Conservation (phyloP, 148 eudicot genomes). For the Gaultheria prostrata region DNA sequence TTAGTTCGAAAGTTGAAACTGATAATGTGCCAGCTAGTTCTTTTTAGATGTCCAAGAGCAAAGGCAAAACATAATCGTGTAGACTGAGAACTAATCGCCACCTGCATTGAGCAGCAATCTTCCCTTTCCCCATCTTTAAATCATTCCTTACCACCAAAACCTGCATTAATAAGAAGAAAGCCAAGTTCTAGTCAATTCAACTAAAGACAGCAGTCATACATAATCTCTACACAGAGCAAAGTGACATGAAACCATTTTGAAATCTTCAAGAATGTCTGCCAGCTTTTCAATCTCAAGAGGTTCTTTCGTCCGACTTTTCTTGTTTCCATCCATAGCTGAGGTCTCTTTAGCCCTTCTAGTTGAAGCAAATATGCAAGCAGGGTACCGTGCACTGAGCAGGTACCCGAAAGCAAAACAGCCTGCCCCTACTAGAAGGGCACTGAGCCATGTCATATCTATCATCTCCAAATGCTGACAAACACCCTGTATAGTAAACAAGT, state of each 20-base stretch:
- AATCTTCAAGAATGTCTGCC: slow-evolving; percentile 88
- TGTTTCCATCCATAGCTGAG: slow-evolving; percentile 31
- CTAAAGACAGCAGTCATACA: neutral
- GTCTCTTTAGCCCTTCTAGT: slow-evolving; percentile 26
- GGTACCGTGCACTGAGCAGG: slow-evolving; percentile 50
- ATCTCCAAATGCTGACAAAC: slow-evolving; percentile 26
- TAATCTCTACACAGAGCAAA: neutral
- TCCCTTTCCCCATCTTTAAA: slow-evolving; percentile 99
- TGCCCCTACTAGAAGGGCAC: slow-evolving; percentile 80
- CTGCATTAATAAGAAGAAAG: slow-evolving; percentile 32
- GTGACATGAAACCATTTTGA: slow-evolving; percentile 67
- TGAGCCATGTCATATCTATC: slow-evolving; percentile 82
- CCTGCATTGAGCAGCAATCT: slow-evolving; percentile 99
- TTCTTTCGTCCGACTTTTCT: slow-evolving; percentile 43
- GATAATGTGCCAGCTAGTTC: neutral
- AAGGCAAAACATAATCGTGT: neutral
- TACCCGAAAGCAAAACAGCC: slow-evolving; percentile 89
- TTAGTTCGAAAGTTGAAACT: neutral
- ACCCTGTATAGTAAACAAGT: slow-evolving; percentile 22
- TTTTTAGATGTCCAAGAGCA: neutral
- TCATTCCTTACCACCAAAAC: slow-evolving; percentile 99
- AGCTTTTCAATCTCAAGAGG: slow-evolving; percentile 83
- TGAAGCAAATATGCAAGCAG: slow-evolving; percentile 33
- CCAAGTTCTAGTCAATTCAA: neutral
- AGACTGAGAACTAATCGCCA: slow-evolving; percentile 15